Evolutionary conservation across 805 yeast genomes (phyloP), one percentile per base, ranked within the genome.

Genomic region (Starmerella asiatica): DNA sequence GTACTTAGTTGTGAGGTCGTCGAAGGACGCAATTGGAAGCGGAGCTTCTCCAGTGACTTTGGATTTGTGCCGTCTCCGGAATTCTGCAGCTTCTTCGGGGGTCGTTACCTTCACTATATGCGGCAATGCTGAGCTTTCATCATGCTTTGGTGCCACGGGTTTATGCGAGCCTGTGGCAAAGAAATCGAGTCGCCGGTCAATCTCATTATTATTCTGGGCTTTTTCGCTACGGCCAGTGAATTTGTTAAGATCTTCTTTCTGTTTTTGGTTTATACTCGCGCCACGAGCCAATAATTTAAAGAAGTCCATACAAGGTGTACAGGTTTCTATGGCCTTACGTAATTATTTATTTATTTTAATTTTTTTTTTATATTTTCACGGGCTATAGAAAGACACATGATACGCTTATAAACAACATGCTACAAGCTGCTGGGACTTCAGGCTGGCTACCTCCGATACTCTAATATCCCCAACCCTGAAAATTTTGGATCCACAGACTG

Each of bases 41-140:
- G 96, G 95, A 12, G 80, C 59, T 58, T 88, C 96, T 30, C 97
- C 97, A 0, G 79, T 65, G 23, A 86, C 76, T 44, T 84, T 85
- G 33, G 77, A 73, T 42, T 68, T 69, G 50, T 76, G 67, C 1
- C 69, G 55, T 50, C 73, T 72, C 48, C 96, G 71, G 40, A 78
- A 64, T 16, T 56, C 60, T 2, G 51, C 53, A 0, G 93, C 93
- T 32, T 83, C 81, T 36, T 70, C 70, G 14, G 61, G 67, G 18
- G 62, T 68, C 1, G 67, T 51, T 32, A 81, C 72, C 37, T 61
- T 32, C 21, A 37, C 11, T 5, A 33, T 28, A 7, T 39, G 37
- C 4, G 24, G 19, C 3, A 21, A 32, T 21, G 21, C 31, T 20
- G 16, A 21, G 4, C 9, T 9, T 14, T 6, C 27, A 20, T 4